phyloP scores from a whole-genome alignment of 2,329 filamentous ascomycete genomes.

The Aureobasidium lini region DNA sequence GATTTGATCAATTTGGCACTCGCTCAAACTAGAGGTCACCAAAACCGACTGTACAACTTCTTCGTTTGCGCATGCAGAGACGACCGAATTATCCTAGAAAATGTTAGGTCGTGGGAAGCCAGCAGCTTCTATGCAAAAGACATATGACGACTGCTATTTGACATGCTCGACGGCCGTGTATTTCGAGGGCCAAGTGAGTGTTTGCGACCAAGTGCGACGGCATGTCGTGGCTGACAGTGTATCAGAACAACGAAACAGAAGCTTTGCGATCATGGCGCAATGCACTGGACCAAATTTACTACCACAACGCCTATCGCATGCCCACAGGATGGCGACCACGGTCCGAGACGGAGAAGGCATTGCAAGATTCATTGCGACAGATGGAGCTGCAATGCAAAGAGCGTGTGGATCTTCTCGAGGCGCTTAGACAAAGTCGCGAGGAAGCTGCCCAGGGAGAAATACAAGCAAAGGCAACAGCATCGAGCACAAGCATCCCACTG shows the following conservation, averaged over 20 bases:
- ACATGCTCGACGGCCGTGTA: constrained; percentile 94
- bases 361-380: constrained; percentile 72
- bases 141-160: constrained; percentile 92
- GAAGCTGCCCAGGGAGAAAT: constrained; percentile 18
- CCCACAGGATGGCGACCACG: constrained; percentile 61
- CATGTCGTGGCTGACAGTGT: neutral
- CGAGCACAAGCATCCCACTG: constrained; percentile 9
- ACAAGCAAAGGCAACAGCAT: constrained; percentile 3
- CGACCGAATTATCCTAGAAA: neutral
- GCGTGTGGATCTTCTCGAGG: constrained; percentile 78
- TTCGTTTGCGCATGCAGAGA: neutral
- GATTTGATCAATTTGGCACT: neutral
- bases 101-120: constrained; percentile 51
- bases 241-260: constrained; percentile 80
- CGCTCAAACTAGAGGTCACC: neutral
- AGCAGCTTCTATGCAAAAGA: constrained; percentile 80
- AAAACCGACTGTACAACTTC: neutral
- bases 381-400: constrained; percentile 91
- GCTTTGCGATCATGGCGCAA: constrained; percentile 84
- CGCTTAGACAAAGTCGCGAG: constrained; percentile 59
- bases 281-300: constrained; percentile 81
- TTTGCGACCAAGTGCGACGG: neutral
- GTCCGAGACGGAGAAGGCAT: constrained; percentile 73
- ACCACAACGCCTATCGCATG: constrained; percentile 71
- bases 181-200: constrained; percentile 71